Conservation (phyloP, 139 green algal genomes). For the Prasinococcaceae sp. region DNA sequence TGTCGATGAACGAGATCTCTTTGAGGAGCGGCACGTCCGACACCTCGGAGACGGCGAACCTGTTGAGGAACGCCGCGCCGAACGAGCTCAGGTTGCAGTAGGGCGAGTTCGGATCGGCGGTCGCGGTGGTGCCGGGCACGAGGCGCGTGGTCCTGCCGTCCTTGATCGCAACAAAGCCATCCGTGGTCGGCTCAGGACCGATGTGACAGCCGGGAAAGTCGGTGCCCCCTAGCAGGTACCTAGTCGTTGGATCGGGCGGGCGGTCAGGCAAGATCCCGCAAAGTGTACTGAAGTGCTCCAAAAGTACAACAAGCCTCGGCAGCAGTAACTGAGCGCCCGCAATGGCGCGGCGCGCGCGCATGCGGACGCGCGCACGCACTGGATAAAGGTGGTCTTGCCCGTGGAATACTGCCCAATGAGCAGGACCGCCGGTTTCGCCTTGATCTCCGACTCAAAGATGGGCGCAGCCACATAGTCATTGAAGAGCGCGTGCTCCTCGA, state of each 20-base stretch:
- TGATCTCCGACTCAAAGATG: too few species aligned
- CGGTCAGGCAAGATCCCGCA: too few species aligned
- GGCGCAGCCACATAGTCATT: too few species aligned
- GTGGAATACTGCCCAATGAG: slow-evolving; percentile 4
- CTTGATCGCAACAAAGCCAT: not conserved
- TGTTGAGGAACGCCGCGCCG: not conserved
- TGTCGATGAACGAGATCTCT: slow-evolving; percentile 2
- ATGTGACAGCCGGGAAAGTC: slow-evolving; percentile 1
- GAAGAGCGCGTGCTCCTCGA: too few species aligned
- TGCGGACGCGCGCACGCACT: not conserved
- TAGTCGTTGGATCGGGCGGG: too few species aligned
- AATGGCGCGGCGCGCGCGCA: too few species aligned
- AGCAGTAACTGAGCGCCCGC: too few species aligned
- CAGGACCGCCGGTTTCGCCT: not conserved
- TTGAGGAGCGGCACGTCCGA: not conserved
- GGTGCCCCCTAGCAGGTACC: too few species aligned
- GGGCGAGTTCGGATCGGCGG: not conserved
- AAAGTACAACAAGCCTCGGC: too few species aligned
- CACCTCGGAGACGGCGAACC: not conserved
- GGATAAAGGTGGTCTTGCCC: slow-evolving; percentile 5
- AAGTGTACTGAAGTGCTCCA: too few species aligned
- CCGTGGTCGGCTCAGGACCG: slow-evolving; percentile 1
- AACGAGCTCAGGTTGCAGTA: not conserved
- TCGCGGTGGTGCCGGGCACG: not conserved
- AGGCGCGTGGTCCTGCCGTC: not conserved